Evolutionary conservation across 805 yeast genomes (phyloP).

Genomic region (Soucietia sequanensis): DNA sequence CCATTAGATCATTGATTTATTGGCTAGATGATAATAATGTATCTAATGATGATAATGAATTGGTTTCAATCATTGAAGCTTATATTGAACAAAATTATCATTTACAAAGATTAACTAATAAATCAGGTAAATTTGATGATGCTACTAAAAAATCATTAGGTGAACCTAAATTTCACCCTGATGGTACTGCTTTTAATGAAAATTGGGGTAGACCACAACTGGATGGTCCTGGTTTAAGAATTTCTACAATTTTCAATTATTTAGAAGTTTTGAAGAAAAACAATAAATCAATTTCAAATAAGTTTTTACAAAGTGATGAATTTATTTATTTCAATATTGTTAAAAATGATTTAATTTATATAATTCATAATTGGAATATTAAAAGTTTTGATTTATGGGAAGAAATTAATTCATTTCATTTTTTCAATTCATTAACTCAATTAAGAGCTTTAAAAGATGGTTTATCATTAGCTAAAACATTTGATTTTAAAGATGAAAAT

Average conservation of each 20-base stretch:
- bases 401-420: constrained; percentile 72
- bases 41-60: constrained; percentile 7
- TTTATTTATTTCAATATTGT: constrained; percentile 52
- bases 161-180: constrained; percentile 81
- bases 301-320: constrained; percentile 24
- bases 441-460: constrained; percentile 67
- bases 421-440: constrained; percentile 77
- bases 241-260: constrained; percentile 60
- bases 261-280: constrained; percentile 41
- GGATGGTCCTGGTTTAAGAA: constrained; percentile 89
- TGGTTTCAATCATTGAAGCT: constrained; percentile 41
- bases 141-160: constrained; percentile 59
- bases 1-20: constrained; percentile 63
- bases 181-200: constrained; percentile 59
- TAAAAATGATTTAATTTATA: constrained; percentile 68
- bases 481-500: constrained; percentile 20
- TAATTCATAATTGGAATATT: constrained; percentile 57
- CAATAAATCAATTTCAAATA: constrained; percentile 17
- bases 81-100: constrained; percentile 59
- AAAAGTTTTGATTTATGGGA: constrained; percentile 93
- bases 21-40: constrained; percentile 43
- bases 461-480: constrained; percentile 29
- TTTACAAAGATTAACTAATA: constrained; percentile 67
- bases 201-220: constrained; percentile 95
- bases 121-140: constrained; percentile 59